Percentiles rank a stretch among this genome's conserved stretches.
Evolutionary conservation across 2,329 filamentous ascomycete genomes (phyloP).

Genomic region (Microascus cirrosus): DNA sequence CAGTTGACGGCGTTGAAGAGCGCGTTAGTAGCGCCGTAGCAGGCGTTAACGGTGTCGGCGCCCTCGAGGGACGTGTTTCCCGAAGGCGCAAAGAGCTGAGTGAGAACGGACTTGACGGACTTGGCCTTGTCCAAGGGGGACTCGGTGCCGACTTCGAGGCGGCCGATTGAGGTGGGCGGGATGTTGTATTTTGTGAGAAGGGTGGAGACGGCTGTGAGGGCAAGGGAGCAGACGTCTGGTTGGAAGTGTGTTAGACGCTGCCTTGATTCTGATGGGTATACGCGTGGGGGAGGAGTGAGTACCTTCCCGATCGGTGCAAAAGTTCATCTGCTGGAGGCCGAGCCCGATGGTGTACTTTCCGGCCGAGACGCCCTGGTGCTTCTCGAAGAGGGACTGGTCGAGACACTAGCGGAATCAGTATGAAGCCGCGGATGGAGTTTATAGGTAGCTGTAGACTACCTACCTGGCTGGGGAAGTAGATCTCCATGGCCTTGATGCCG

Average conservation of each 20-base stretch:
- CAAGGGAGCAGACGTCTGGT: conserved; percentile 83
- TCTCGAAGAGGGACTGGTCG: conserved; percentile 71
- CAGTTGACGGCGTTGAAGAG: conserved; percentile 77
- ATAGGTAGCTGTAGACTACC: neutral
- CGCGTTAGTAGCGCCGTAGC: conserved; percentile 79
- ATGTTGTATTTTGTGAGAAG: conserved; percentile 76
- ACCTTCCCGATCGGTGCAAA: conserved; percentile 85
- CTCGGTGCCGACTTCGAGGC: conserved; percentile 77
- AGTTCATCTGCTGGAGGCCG: conserved; percentile 84
- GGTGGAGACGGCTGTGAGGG: conserved; percentile 65
- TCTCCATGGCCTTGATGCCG: conserved; percentile 86
- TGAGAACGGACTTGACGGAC: conserved; percentile 60
- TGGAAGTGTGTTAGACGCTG: conserved; percentile 6
- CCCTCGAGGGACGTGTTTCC: conserved; percentile 78
- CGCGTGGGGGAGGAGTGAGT: conserved; percentile 8
- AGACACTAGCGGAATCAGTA: conserved; percentile 50
- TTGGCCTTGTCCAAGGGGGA: conserved; percentile 78
- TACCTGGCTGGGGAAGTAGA: conserved; percentile 80
- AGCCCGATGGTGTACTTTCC: conserved; percentile 89
- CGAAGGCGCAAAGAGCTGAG: conserved; percentile 61
- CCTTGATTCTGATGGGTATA: conserved; percentile 8
- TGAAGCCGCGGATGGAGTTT: neutral
- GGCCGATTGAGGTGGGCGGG: conserved; percentile 65
- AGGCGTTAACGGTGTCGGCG: conserved; percentile 74
- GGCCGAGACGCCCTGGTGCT: conserved; percentile 70